Evolutionary conservation across 83 land plant species (phyloP).

Genomic region (Picea mariana): DNA sequence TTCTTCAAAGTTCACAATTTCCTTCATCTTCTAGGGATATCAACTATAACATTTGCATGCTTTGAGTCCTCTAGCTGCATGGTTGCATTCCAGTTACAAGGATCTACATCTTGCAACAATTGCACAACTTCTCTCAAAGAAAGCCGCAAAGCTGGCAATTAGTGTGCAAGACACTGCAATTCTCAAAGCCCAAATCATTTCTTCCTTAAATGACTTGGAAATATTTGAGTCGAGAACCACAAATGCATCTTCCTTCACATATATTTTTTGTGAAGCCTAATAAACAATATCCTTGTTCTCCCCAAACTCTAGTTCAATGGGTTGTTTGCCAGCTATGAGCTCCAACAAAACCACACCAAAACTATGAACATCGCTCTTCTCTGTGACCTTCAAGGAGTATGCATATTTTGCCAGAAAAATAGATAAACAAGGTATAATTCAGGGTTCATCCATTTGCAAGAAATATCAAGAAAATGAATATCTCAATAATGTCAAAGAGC

Average conservation of each 20-base stretch:
- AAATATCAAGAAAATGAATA: too few relatives aligned
- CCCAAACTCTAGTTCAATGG: conserved; percentile 58
- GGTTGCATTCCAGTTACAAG: too few relatives aligned
- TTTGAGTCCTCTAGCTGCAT: conserved; percentile 29
- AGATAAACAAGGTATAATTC: too few relatives aligned
- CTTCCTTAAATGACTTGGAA: conserved; percentile 5
- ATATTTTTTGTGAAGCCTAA: conserved; percentile 50
- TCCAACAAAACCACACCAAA: conserved; percentile 55
- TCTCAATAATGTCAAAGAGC: too few relatives aligned
- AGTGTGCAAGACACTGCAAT: neutral
- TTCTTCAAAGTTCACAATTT: neutral
- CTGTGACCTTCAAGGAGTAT: too few relatives aligned
- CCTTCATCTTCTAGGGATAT: too few relatives aligned
- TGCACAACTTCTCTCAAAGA: conserved; percentile 65
- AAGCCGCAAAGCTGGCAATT: conserved; percentile 39
- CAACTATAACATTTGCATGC: conserved; percentile 6
- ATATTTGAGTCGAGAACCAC: conserved; percentile 50
- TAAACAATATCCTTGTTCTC: conserved; percentile 57
- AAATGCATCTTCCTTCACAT: neutral
- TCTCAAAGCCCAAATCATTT: too few relatives aligned
- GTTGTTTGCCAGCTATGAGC: conserved; percentile 44
- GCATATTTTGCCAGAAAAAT: too few relatives aligned
- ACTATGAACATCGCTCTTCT: too few relatives aligned
- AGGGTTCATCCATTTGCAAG: too few relatives aligned
- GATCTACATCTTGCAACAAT: too few relatives aligned